Evolutionary conservation across 345 rosid species (phyloP).

Genomic region (Lumnitzera racemosa): DNA sequence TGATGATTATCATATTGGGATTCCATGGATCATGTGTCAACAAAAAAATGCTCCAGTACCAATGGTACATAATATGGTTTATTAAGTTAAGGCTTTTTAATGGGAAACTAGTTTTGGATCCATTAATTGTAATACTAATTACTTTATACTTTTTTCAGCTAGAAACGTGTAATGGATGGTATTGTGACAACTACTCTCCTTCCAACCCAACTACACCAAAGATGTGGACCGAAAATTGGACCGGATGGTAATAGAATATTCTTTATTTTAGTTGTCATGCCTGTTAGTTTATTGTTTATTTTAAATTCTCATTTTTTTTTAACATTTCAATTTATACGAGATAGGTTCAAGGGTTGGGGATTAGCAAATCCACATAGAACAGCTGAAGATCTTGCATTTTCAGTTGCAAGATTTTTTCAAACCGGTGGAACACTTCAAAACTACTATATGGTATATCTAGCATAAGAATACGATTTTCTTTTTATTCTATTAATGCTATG

Average conservation of each 20-base stretch:
- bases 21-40: conserved; percentile 49
- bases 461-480: background rate
- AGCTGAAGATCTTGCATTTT: conserved; percentile 46
- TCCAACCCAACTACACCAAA: conserved; percentile 23
- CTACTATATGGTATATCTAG: conserved; percentile 36
- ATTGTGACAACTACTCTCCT: conserved; percentile 29
- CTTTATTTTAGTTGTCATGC: background rate
- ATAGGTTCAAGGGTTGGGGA: conserved; percentile 40
- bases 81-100: background rate
- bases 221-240: conserved; percentile 47
- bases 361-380: conserved; percentile 19
- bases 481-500: background rate
- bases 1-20: conserved; percentile 7
- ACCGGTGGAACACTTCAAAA: conserved; percentile 30
- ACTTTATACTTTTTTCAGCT: conserved; percentile 10
- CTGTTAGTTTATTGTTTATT: background rate
- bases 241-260: conserved; percentile 22
- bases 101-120: background rate
- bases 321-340: background rate
- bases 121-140: background rate
- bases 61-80: conserved; percentile 8
- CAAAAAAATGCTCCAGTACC: conserved; percentile 30
- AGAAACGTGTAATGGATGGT: conserved; percentile 34
- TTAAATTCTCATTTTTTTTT: no score
- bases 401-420: conserved; percentile 44